phyloP scores from a whole-genome alignment of 139 green algal genomes.

The Picochlorum sp. region DNA sequence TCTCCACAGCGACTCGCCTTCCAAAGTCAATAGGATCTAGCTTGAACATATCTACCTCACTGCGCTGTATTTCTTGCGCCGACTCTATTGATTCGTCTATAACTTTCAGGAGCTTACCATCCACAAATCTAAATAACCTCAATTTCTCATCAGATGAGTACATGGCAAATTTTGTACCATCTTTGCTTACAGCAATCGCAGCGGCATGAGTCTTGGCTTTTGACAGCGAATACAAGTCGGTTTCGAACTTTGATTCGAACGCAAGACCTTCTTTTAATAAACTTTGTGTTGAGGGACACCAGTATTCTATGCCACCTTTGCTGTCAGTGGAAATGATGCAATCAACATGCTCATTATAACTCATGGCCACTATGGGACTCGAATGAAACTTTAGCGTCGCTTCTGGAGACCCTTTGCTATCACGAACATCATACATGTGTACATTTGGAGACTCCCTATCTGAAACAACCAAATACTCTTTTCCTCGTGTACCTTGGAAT shows the following conservation, averaged over 20 bases:
- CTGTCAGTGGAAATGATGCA: conserved; percentile 51
- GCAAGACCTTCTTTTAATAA: conserved; percentile 40
- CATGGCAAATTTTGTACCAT: conserved; percentile 73
- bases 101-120: conserved; percentile 70
- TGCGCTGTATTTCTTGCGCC: conserved; percentile 48
- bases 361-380: conserved; percentile 58
- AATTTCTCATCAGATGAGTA: conserved; percentile 70
- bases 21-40: conserved; percentile 93
- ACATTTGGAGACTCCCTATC: conserved; percentile 66
- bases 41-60: conserved; percentile 33
- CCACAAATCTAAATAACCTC: conserved; percentile 78
- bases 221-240: conserved; percentile 87
- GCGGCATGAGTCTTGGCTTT: conserved; percentile 63
- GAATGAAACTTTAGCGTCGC: conserved; percentile 47
- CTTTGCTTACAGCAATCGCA: conserved; percentile 50
- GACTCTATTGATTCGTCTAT: conserved; percentile 86
- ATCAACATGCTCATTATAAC: conserved; percentile 58
- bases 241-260: conserved; percentile 82
- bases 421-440: conserved; percentile 69
- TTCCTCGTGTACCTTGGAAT: conserved; percentile 64
- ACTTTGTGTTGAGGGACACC: conserved; percentile 42
- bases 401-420: conserved; percentile 48
- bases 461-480: conserved; percentile 66
- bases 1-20: conserved; percentile 50
- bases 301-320: conserved; percentile 85